A percentile compares a stretch with the other conserved stretches of the same genome.
Conservation (phyloP, 192 early-diverging fungal genomes). For the Podila epicladia region DNA sequence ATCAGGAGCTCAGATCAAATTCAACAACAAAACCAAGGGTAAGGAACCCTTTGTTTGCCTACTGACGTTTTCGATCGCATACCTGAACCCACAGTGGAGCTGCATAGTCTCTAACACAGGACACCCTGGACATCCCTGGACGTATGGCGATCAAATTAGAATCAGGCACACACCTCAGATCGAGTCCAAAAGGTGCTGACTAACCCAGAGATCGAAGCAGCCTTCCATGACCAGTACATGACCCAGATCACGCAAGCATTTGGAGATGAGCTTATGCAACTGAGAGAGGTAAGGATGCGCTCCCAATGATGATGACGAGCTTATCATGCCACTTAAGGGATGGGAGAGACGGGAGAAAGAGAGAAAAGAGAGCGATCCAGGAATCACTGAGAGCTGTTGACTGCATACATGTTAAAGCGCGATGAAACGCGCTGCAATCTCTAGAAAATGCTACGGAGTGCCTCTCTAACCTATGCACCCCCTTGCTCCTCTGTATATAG, state of each 20-base stretch:
- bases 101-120: no score
- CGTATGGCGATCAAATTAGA: conserved; percentile 6
- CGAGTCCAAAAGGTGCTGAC: conserved; percentile 34
- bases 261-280: conserved; percentile 43
- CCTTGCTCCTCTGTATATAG: conserved; percentile 7
- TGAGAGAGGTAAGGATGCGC: conserved; percentile 31
- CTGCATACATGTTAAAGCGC: no score
- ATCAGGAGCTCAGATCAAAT: conserved; percentile 32
- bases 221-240: conserved; percentile 46
- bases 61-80: no score
- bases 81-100: no score
- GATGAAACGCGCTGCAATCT: not conserved
- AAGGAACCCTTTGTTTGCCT: not conserved
- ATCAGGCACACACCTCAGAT: conserved; percentile 44
- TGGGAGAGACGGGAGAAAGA: not conserved
- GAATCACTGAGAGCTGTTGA: no score
- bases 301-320: not conserved
- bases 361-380: no score
- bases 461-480: not conserved
- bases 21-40: conserved; percentile 9
- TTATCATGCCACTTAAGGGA: not conserved
- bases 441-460: not conserved
- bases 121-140: no score
- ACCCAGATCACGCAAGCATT: conserved; percentile 45
- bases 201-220: conserved; percentile 47